Evolutionary conservation across 345 rosid species (phyloP).

Genomic region (Psidium friedrichsthalianum): DNA sequence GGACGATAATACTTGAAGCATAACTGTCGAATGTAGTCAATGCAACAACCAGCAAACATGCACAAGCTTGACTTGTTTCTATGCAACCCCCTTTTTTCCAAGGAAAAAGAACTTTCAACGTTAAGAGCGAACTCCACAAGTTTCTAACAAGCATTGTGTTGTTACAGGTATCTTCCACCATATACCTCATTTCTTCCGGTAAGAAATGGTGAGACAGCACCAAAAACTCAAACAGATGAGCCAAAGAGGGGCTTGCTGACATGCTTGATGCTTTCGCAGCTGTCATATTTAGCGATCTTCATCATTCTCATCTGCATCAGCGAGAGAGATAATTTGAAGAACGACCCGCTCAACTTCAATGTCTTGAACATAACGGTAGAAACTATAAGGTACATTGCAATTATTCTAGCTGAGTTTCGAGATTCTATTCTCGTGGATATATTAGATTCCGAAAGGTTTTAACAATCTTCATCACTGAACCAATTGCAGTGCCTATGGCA

Average conservation of each 20-base stretch:
- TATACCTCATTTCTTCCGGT: conserved; percentile 28
- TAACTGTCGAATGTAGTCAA: not conserved
- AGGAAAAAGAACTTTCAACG: not conserved
- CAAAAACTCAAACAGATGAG: not conserved
- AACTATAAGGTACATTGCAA: conserved; percentile 37
- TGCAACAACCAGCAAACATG: not conserved
- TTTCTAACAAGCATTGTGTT: not conserved
- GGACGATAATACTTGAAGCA: not conserved
- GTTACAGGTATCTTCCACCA: conserved; percentile 55
- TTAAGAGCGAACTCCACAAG: not conserved
- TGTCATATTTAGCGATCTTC: conserved; percentile 31
- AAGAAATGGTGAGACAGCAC: not conserved
- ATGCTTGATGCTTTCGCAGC: conserved; percentile 18
- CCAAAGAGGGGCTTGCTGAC: not conserved
- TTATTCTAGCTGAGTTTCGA: not conserved
- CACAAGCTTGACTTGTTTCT: not conserved
- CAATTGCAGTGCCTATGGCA: conserved; percentile 48
- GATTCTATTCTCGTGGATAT: not conserved
- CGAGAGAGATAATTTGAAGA: conserved; percentile 30
- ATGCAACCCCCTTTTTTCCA: not conserved
- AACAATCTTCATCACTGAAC: not conserved
- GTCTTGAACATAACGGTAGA: conserved; percentile 45
- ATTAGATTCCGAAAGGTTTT: not conserved
- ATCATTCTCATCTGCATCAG: conserved; percentile 37
- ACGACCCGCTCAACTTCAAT: conserved; percentile 55